Base-by-base conservation (phyloP, 192 early-diverging fungal genomes). In the Haplosporangium gracile region DNA sequence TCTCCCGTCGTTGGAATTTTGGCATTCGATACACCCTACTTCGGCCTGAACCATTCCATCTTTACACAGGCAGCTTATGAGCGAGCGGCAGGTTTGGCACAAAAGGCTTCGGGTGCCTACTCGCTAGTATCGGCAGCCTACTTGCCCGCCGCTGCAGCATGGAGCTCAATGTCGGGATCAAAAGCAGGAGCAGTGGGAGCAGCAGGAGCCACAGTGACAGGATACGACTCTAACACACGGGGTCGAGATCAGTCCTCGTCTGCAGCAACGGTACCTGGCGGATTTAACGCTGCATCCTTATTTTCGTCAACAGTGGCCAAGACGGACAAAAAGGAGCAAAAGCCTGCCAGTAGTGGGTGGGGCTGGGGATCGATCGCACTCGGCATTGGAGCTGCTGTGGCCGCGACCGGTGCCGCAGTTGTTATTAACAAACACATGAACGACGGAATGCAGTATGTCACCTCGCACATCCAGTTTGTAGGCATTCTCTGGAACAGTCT, bases 21-120 rank as follows among this genome's bases (percentile, higher is more conserved):
- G 42, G 91, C 91, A 36, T 93, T 84, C 76, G 92, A 93, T 63
- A 91, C 92, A 3, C 92, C 92, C 4, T 93, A 88, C 77, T 93
- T 84, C 87, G 89, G 89, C 13, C 68, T 93, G 16, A 88, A 92
- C 45, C 74, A 85, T 10, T 74, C 88, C 20, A 82, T 89, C 32
- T 82, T 91, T 18, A 76, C 88, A 5, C 42, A 82, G 10, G 85
- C 83, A 36, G 91, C 90, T 1, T 83, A 77, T 68, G 81, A 82
- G 24, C 71, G 83, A 26, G 88, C 81, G 18, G 77, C 81, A 55
- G 83, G 88, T 76, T 49, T 87, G 10, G 85, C 76, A 16, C 83
- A 85, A 79, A 89, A 81, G 49, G 76, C 81, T 3, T 68, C 74
- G 0, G 86, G 77, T 1, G 81, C 76, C 1, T 82, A 82, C 42